Percentiles rank a stretch among this genome's conserved stretches.
Evolutionary conservation across 1,139 yeast genomes (phyloP).

Genomic region (Protomyces arabidopsidicola): DNA sequence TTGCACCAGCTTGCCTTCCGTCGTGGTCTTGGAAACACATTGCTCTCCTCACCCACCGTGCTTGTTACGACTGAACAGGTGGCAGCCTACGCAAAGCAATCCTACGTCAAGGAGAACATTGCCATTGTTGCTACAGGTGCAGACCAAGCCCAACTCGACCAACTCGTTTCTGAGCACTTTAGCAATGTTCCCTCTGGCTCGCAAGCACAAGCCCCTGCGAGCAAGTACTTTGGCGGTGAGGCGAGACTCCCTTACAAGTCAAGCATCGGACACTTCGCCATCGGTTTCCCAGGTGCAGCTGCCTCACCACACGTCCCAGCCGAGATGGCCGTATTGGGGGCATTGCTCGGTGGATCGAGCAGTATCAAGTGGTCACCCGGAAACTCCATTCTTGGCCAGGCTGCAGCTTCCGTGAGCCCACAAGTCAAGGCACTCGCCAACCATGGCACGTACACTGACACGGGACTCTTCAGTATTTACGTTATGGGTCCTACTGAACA

Average conservation of each 20-base stretch:
- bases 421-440: conserved; percentile 49
- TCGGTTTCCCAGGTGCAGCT: conserved; percentile 71
- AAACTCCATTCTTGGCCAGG: conserved; percentile 45
- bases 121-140: conserved; percentile 73
- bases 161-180: conserved; percentile 66
- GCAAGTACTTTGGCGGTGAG: conserved; percentile 58
- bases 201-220: conserved; percentile 45
- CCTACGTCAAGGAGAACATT: conserved; percentile 66
- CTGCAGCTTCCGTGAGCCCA: conserved; percentile 41
- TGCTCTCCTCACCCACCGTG: conserved; percentile 62
- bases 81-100: conserved; percentile 60
- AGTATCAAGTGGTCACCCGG: conserved; percentile 49
- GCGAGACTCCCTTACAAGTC: conserved; percentile 70
- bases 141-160: conserved; percentile 60
- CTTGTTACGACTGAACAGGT: conserved; percentile 62
- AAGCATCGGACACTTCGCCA: conserved; percentile 59
- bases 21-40: conserved; percentile 81
- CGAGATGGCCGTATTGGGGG: conserved; percentile 65
- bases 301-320: conserved; percentile 47
- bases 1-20: conserved; percentile 81
- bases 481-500: conserved; percentile 59
- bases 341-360: conserved; percentile 58
- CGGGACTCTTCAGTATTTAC: conserved; percentile 72
- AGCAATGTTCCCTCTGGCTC: conserved; percentile 54
- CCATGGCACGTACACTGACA: conserved; percentile 67